Evolutionary conservation across 768 basidiomycete species (phyloP).

Genomic region (Hericium alpestre): DNA sequence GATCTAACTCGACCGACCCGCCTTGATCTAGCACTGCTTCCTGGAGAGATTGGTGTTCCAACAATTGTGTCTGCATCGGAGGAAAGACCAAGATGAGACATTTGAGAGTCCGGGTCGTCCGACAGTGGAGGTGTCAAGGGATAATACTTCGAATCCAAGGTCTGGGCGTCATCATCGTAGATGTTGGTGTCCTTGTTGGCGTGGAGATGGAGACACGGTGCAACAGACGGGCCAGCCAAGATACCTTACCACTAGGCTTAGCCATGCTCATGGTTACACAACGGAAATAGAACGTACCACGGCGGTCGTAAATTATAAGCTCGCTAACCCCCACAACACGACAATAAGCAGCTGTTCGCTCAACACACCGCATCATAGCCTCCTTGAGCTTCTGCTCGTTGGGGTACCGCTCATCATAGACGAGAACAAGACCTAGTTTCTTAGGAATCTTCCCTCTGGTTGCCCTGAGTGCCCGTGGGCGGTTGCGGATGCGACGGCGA

Average conservation of each 20-base stretch:
- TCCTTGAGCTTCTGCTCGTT: slow-evolving; percentile 26
- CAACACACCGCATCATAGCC: slow-evolving; percentile 42
- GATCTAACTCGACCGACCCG: slow-evolving; percentile 1
- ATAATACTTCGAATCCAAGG: slow-evolving; percentile 37
- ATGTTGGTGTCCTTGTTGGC: background rate
- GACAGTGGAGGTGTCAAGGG: slow-evolving; percentile 73
- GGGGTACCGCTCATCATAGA: slow-evolving; percentile 28
- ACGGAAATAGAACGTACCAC: slow-evolving; percentile 35
- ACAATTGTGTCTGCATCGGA: slow-evolving; percentile 1
- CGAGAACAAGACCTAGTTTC: slow-evolving; percentile 59
- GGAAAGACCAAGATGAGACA: background rate
- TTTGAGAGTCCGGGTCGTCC: slow-evolving; percentile 54
- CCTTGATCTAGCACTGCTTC: background rate
- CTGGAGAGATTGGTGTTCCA: slow-evolving; percentile 1
- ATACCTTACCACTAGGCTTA: slow-evolving; percentile 2
- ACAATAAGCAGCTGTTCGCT: slow-evolving; percentile 52
- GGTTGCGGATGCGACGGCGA: slow-evolving; percentile 26
- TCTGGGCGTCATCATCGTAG: slow-evolving; percentile 30
- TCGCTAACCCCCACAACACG: slow-evolving; percentile 45
- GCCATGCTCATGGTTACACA: background rate
- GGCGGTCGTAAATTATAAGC: slow-evolving; percentile 63
- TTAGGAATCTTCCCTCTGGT: slow-evolving; percentile 47
- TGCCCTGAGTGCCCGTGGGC: slow-evolving; percentile 40
- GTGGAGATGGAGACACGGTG: background rate
- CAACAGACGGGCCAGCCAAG: slow-evolving; percentile 1